Conservation (phyloP, 768 basidiomycete species). For the Russula abietina region DNA sequence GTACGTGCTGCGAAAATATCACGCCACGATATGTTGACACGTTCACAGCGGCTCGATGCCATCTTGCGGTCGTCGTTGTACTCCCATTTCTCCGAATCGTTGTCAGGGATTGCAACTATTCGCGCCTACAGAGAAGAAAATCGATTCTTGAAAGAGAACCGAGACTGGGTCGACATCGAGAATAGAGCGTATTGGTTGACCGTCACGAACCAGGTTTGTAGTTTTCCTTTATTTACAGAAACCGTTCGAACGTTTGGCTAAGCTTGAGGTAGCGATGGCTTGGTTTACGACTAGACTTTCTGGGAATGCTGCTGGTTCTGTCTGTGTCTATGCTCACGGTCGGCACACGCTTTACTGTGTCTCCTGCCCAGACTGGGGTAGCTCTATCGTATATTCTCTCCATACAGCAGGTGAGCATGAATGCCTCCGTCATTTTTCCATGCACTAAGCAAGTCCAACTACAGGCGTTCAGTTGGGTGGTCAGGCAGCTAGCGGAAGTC, state of each 20-base stretch:
- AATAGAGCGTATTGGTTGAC: constrained; percentile 89
- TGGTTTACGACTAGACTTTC: constrained; percentile 81
- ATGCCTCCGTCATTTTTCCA: constrained; percentile 14
- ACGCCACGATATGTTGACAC: not conserved
- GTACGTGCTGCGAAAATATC: constrained; percentile 26
- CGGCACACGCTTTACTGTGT: constrained; percentile 64
- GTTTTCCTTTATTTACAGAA: constrained; percentile 1
- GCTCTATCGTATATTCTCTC: constrained; percentile 74
- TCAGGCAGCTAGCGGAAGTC: constrained; percentile 74
- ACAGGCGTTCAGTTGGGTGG: constrained; percentile 67
- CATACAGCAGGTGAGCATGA: constrained; percentile 58
- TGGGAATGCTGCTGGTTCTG: constrained; percentile 71
- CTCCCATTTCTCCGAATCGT: constrained; percentile 87
- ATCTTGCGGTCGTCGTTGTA: constrained; percentile 83
- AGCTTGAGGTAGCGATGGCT: constrained; percentile 80
- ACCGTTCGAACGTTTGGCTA: constrained; percentile 53
- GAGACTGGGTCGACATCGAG: constrained; percentile 72
- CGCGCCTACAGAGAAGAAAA: constrained; percentile 78
- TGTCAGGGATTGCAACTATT: constrained; percentile 82
- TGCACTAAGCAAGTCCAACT: not conserved
- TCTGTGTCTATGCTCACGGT: constrained; percentile 76
- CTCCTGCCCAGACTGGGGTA: constrained; percentile 72
- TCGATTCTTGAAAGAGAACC: constrained; percentile 72
- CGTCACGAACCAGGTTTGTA: constrained; percentile 66
- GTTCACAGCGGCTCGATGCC: constrained; percentile 57